Base-by-base conservation (phyloP, 371 early-diverging fungal species). In the Rhizopus arrhizus region DNA sequence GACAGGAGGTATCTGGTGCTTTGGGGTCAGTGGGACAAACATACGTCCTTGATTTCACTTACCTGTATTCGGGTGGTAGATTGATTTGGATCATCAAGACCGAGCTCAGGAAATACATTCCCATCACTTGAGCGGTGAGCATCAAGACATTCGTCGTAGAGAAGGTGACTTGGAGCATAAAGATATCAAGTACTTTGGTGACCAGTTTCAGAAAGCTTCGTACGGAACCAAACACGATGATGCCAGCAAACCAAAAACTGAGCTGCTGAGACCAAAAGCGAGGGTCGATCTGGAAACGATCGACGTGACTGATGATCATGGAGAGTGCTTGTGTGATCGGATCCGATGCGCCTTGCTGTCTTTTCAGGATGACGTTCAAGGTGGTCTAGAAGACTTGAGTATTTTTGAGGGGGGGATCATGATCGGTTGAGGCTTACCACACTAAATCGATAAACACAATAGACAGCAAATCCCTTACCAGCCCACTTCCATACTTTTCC, bases 11-110 rank as follows among this genome's bases (percentile, higher is more conserved):
- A 80, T 32, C 93, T 88, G 43, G 5, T 15, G 5, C 0, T 43
- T 43, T n/a, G 43, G 12, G 4, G 15, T n/a, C 5, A 51, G 42
- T 29, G 31, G 35, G 36, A 7, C 4, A 28, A 31, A 34, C 31
- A 35, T 22, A 51, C 7, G 8, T 15, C 29, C 10, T 33, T 13
- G 28, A 13, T 36, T 33, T 28, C 34, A 49, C 35, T 53, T 72
- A 84, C 84, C 92, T 78, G 69, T 95, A 92, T 64, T 93, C 87
- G 4, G 79, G 73, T 3, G 98, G 96, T 58, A 97, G 55, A 52
- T 80, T 93, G 75, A 88, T 84, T 49, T 96, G 88, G 87, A 97
- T 88, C 89, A 96, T 90, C 42, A 97, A 74, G 6, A 96, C 89
- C 0, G 92, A 88, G 33, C 90, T 88, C 22, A 95, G 72, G 70